Conservation (phyloP, 2,329 filamentous ascomycete species). For the Xylaria sp. region DNA sequence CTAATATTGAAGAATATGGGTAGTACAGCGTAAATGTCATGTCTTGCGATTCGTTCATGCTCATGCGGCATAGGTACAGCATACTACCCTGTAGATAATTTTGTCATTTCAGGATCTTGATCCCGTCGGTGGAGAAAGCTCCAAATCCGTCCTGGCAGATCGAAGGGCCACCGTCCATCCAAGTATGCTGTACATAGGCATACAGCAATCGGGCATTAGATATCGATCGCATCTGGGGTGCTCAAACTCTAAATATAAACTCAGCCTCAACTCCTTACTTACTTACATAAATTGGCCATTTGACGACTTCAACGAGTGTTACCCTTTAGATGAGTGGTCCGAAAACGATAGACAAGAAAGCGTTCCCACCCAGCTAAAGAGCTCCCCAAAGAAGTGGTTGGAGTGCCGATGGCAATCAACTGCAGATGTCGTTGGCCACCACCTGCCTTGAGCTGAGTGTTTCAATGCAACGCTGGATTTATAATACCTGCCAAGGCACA, state of each 20-base stretch:
- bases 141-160: conserved; percentile 16
- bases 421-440: conserved; percentile 8
- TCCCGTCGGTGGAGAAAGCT: conserved; percentile 29
- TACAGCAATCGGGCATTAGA: not conserved
- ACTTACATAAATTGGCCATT: not conserved
- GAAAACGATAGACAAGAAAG: not conserved
- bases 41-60: not conserved
- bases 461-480: conserved; percentile 18
- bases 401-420: conserved; percentile 12
- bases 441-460: conserved; percentile 10
- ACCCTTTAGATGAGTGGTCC: no score
- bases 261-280: not conserved
- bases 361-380: not conserved
- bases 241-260: not conserved
- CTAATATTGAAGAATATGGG: not conserved
- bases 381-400: conserved; percentile 5
- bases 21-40: not conserved
- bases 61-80: not conserved
- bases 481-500: not conserved
- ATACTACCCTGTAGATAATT: not conserved
- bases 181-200: not conserved
- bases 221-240: not conserved
- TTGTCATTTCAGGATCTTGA: conserved; percentile 28
- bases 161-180: conserved; percentile 1
- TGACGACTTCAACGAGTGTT: not conserved